Percentiles rank a stretch among this genome's conserved stretches.
Evolutionary conservation across 1,284 basidiomycete species (phyloP).

Genomic region (Schizophyllum amplum): DNA sequence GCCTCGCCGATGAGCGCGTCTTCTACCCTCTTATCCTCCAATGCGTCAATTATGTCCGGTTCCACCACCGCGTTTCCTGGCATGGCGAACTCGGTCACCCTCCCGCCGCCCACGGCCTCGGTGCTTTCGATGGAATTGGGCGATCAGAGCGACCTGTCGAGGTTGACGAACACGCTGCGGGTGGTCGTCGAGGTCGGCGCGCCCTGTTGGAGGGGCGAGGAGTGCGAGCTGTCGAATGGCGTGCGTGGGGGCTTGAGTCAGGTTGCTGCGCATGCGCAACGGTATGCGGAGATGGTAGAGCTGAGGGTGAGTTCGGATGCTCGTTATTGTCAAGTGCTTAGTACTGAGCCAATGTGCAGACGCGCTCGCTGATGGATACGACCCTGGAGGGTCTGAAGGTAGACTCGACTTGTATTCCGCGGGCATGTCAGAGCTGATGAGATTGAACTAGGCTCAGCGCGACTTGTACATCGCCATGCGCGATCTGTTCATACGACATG

Average conservation of each 20-base stretch:
- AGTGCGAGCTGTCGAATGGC: constrained; percentile 75
- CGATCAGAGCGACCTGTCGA: constrained; percentile 71
- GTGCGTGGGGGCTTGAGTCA: constrained; percentile 67
- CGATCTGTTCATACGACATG: constrained; percentile 78
- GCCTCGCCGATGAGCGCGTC: constrained; percentile 14
- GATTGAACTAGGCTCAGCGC: constrained; percentile 55
- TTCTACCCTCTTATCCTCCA: constrained; percentile 4
- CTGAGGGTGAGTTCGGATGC: constrained; percentile 48
- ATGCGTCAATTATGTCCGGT: constrained; percentile 19
- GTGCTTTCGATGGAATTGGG: constrained; percentile 15
- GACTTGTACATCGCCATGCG: constrained; percentile 83
- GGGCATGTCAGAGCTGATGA: constrained; percentile 13
- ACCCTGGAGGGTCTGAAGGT: constrained; percentile 75
- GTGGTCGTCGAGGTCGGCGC: constrained; percentile 74
- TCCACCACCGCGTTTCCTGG: constrained; percentile 9
- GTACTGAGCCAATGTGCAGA: constrained; percentile 26
- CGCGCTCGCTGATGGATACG: constrained; percentile 49
- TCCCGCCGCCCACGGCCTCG: constrained; percentile 11
- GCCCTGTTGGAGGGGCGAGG: constrained; percentile 71
- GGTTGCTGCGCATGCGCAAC: constrained; percentile 63
- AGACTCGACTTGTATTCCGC: neutral
- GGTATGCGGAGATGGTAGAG: constrained; percentile 73
- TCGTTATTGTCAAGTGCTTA: constrained; percentile 1
- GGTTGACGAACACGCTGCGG: constrained; percentile 74
- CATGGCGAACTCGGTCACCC: constrained; percentile 9